Base-by-base conservation (phyloP, 1,284 basidiomycete species). In the Dichomitus squalens region DNA sequence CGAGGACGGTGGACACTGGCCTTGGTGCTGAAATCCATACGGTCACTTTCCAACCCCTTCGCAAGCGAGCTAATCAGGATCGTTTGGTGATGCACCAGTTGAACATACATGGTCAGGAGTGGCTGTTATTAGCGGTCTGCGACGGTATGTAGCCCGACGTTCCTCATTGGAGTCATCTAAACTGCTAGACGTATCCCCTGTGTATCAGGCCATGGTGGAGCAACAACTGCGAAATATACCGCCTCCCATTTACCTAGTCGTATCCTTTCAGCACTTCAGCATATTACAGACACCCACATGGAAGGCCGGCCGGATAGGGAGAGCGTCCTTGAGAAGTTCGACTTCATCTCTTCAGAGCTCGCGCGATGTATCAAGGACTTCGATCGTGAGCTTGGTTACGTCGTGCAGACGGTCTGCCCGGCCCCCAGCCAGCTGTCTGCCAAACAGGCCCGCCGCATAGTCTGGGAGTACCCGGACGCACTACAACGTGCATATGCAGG, bases 11-110 rank as follows among this genome's bases (percentile, higher is more conserved):
- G 31, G 40, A 41, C 18, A 21, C 38, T 36, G 43, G 46, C 27
- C 43, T 31, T 5, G 51, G 51, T 7, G 56, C 39, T 6, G 14
- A 49, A 16, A 36, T 59, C n/a, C 53, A 60, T 20, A 36, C 55
- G 7, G 59, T 57, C 11, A 59, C 53, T 16, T 59, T 59, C 41
- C 58, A 59, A n/a, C 58, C 58, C 1, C 50, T 48, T 7, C 39
- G 25, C 11, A 20, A 16, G 4, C 44, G 49, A 9, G 35, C 20
- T 3, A 59, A 57, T 36, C 40, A 60, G 40, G 55, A 60, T 27
- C 52, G 54, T 23, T 16, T 55, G 20, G 53, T 55, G 1, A 39
- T 49, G 38, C 46, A 44, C 14, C 35, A 52, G 20, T 18, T 52
- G 9, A 12, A 7, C 5, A 47, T 59, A 16, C 31, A 21, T 5